Evolutionary conservation across 2,329 filamentous ascomycete genomes (phyloP).

Genomic region (Zasmidium cellare): DNA sequence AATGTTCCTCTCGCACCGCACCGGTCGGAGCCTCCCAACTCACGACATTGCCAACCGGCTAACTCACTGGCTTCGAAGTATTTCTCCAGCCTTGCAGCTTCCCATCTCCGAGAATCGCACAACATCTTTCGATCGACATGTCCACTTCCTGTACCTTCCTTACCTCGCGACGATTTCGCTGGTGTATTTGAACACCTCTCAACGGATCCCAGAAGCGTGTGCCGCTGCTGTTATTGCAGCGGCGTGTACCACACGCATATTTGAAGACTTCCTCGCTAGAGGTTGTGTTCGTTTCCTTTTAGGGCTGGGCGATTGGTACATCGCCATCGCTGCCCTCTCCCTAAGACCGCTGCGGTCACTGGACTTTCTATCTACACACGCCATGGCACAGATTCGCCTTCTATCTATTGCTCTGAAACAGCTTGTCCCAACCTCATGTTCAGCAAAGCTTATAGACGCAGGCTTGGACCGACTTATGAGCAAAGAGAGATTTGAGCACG

Average conservation of each 20-base stretch:
- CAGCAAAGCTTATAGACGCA: background rate
- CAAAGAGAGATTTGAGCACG: background rate
- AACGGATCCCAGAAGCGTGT: background rate
- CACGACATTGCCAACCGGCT: background rate
- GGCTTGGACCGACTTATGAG: background rate
- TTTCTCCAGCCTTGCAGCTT: background rate
- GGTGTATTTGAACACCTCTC: background rate
- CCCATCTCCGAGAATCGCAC: background rate
- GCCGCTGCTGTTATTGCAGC: background rate
- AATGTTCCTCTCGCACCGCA: background rate
- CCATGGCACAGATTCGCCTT: background rate
- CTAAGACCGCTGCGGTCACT: background rate
- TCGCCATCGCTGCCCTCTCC: background rate
- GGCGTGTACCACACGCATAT: background rate
- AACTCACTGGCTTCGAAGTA: background rate
- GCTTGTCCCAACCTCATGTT: background rate
- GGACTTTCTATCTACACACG: background rate
- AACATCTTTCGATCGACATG: background rate
- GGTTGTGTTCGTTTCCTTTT: background rate
- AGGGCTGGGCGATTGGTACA: background rate
- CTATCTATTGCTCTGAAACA: background rate
- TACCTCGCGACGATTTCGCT: background rate
- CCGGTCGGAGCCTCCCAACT: background rate
- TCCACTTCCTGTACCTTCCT: background rate
- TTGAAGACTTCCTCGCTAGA: slow-evolving; percentile 2